Percentiles rank a stretch among this genome's conserved stretches.
Evolutionary conservation across 768 basidiomycete genomes (phyloP).

Genomic region (Agaricus blazei): DNA sequence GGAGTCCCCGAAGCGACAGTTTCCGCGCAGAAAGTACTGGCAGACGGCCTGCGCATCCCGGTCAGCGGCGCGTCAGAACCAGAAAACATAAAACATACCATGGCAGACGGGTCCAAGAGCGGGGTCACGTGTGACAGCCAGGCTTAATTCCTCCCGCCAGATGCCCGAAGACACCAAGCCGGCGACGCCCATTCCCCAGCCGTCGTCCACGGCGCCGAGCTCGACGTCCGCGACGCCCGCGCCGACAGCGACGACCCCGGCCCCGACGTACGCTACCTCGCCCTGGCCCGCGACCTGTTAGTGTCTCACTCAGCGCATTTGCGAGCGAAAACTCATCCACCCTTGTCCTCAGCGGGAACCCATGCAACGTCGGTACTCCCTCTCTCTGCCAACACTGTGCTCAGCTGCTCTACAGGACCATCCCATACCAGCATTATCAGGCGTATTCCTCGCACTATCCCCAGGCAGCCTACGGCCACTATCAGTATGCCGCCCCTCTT

Average conservation of each 20-base stretch:
- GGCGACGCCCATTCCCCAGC: conserved; percentile 9
- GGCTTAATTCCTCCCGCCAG: neutral
- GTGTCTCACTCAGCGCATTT: neutral
- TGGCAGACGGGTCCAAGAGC: neutral
- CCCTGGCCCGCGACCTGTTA: conserved; percentile 4
- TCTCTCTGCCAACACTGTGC: conserved; percentile 9
- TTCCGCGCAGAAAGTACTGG: conserved; percentile 55
- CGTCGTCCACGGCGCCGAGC: neutral
- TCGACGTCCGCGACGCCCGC: conserved; percentile 4
- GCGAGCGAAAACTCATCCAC: neutral
- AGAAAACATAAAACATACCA: neutral
- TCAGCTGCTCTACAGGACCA: conserved; percentile 28
- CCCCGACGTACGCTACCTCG: conserved; percentile 8
- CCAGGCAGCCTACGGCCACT: conserved; percentile 42
- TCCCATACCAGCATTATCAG: conserved; percentile 47
- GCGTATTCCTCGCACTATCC: conserved; percentile 39
- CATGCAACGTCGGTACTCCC: conserved; percentile 9
- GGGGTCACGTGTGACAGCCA: conserved; percentile 3
- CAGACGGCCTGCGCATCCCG: conserved; percentile 43
- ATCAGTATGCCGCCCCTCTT: conserved; percentile 35
- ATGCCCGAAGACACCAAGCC: conserved; percentile 8
- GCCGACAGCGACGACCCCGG: neutral
- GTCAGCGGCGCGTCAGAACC: too few species aligned
- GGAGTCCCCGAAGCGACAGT: conserved; percentile 58
- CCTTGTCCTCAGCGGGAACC: neutral